Percentiles rank a stretch among this genome's conserved stretches.
Evolutionary conservation across 2,329 filamentous ascomycete genomes (phyloP).

Genomic region (Talaromyces albobiverticillius): DNA sequence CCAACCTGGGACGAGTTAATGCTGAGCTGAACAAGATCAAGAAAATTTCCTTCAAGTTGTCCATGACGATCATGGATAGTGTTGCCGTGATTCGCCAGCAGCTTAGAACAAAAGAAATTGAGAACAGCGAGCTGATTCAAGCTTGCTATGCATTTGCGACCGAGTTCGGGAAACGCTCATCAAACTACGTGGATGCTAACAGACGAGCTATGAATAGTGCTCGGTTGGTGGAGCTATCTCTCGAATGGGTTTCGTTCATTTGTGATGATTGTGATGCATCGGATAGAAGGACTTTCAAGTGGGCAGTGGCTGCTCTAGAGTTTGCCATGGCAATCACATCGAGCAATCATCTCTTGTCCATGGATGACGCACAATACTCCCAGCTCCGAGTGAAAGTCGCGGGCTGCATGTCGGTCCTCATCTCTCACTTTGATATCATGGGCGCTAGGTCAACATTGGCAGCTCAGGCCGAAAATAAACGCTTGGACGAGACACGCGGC

Average conservation of each 20-base stretch:
- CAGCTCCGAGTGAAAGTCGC: constrained; percentile 83
- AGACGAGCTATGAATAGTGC: constrained; percentile 95
- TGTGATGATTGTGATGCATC: constrained; percentile 94
- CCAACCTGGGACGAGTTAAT: constrained; percentile 91
- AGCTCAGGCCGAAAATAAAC: constrained; percentile 88
- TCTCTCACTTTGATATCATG: constrained; percentile 99
- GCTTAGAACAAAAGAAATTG: constrained; percentile 64
- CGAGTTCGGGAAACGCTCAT: constrained; percentile 91
- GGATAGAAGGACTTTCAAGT: constrained; percentile 93
- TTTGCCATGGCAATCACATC: constrained; percentile 97
- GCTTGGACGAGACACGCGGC: constrained; percentile 74
- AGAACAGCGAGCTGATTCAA: constrained; percentile 94
- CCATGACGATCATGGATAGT: constrained; percentile 98
- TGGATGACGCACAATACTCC: constrained; percentile 84
- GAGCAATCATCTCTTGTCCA: constrained; percentile 85
- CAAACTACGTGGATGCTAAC: constrained; percentile 94
- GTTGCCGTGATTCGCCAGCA: constrained; percentile 90
- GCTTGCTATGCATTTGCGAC: constrained; percentile 99
- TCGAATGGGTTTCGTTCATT: constrained; percentile 98
- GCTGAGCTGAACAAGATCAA: constrained; percentile 88
- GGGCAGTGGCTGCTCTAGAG: constrained; percentile 92
- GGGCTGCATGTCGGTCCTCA: constrained; percentile 94
- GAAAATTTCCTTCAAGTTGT: constrained; percentile 91
- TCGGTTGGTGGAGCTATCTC: constrained; percentile 84
- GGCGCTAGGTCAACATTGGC: constrained; percentile 89